Conservation (phyloP, 2,329 filamentous ascomycete species). For the Hymenoscyphus albidus region DNA sequence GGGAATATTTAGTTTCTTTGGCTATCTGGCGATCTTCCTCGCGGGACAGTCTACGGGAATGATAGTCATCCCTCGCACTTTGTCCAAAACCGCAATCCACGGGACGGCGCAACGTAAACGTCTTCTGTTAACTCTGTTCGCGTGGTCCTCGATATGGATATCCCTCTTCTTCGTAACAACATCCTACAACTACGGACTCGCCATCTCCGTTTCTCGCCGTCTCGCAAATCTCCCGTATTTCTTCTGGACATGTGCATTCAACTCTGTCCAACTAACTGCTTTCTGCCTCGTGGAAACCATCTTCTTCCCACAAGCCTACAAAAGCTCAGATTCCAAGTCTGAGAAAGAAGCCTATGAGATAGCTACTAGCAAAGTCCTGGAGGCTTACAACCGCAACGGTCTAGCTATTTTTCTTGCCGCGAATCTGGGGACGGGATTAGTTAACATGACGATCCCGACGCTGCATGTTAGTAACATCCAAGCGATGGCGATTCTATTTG, state of each 20-base stretch:
- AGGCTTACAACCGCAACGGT: slow-evolving; percentile 85
- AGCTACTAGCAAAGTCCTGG: slow-evolving; percentile 77
- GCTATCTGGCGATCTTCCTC: slow-evolving; percentile 93
- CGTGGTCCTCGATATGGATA: slow-evolving; percentile 66
- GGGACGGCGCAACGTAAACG: slow-evolving; percentile 48
- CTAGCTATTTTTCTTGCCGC: slow-evolving; percentile 80
- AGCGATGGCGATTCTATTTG: slow-evolving; percentile 71
- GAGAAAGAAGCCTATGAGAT: slow-evolving; percentile 62
- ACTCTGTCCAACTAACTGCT: slow-evolving; percentile 73
- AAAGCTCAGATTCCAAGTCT: slow-evolving; percentile 43
- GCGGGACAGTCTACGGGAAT: slow-evolving; percentile 81
- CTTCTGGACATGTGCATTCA: slow-evolving; percentile 89
- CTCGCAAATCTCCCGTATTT: slow-evolving; percentile 93
- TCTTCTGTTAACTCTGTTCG: slow-evolving; percentile 59
- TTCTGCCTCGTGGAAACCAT: slow-evolving; percentile 75
- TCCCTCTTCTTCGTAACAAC: slow-evolving; percentile 67
- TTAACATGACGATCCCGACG: slow-evolving; percentile 85
- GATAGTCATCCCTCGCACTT: slow-evolving; percentile 64
- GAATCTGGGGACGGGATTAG: slow-evolving; percentile 81
- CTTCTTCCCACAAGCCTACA: slow-evolving; percentile 71
- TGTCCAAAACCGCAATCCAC: slow-evolving; percentile 41
- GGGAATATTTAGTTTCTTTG: slow-evolving; percentile 90
- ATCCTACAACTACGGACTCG: slow-evolving; percentile 65
- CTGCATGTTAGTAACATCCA: slow-evolving; percentile 61
- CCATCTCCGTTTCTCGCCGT: slow-evolving; percentile 76